Evolutionary conservation across 2,329 filamentous ascomycete genomes (phyloP), one percentile per base, ranked within the genome.

Genomic region (Claviceps sp.): DNA sequence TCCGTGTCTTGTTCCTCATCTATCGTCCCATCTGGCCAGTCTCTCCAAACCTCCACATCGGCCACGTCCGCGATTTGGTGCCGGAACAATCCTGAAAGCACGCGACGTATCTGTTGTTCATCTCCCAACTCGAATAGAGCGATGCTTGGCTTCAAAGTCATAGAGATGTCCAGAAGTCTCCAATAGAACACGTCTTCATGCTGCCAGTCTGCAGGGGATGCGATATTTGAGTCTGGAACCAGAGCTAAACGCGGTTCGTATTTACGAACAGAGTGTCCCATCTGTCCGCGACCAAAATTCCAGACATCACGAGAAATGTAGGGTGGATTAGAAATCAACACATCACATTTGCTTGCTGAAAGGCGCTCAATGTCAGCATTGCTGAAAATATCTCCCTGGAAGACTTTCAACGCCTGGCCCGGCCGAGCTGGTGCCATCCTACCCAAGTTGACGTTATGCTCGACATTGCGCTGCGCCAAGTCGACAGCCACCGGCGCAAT

Each of bases 251-350:
- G 78, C 3, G 93, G 93, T 67, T 98, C 93, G 63, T 81, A 89
- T 46, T 81, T 81, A 16, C 89, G 79, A 34, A 96, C 91, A 13
- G 87, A 91, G 60, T 87, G 89, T 7, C 77, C 78, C 45, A 73
- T 57, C 37, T 72, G 66, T 16, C 66, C 67, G 11, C 59, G 59
- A 17, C 68, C 70, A 3, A 65, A 56, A 39, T 64, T 54, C 70
- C 70, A 73, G 10, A 67, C 60, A 41, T 64, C 58, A 0, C 73
- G 70, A 2, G 89, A 94, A 49, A 97, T 84, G 64, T 97, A 97
- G 0, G 93, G 93, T 16, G 93, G 93, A 61, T 98, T 98, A 1
- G 86, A 86, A 39, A 93, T 78, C 1, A 98, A 68, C 4, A 97
- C 69, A 56, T 94, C 82, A 61, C 65, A 76, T 3, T 40, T 57